Evolutionary conservation across 2,329 filamentous ascomycete species (phyloP).

Genomic region (Fusarium paranaense): DNA sequence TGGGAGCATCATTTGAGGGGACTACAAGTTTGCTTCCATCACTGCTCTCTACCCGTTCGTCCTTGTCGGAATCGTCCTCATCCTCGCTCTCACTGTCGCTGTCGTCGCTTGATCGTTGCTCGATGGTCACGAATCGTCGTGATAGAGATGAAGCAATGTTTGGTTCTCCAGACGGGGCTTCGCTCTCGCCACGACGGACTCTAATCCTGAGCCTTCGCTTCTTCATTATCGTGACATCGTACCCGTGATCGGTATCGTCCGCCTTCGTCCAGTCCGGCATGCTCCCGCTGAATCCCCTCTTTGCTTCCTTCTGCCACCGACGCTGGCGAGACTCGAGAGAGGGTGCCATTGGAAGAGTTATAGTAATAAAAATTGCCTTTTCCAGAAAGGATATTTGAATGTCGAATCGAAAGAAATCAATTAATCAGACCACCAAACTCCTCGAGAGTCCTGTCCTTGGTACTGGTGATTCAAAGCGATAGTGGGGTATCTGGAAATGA

Average conservation of each 20-base stretch:
- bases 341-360: conserved; percentile 23
- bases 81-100: conserved; percentile 13
- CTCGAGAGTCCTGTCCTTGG: conserved; percentile 6
- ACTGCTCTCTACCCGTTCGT: neutral
- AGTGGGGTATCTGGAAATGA: conserved; percentile 27
- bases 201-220: conserved; percentile 20
- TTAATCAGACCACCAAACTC: conserved; percentile 14
- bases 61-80: neutral
- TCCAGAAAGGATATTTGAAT: neutral
- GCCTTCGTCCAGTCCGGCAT: conserved; percentile 44
- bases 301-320: conserved; percentile 36
- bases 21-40: conserved; percentile 5
- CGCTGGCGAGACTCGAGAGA: conserved; percentile 19
- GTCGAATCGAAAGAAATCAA: neutral
- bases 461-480: conserved; percentile 17
- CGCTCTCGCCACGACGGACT: conserved; percentile 13
- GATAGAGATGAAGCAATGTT: conserved; percentile 14
- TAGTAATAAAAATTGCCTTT: neutral
- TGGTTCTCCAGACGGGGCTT: conserved; percentile 9
- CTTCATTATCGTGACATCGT: conserved; percentile 34
- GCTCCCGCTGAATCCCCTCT: conserved; percentile 25
- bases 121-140: neutral
- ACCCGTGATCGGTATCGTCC: conserved; percentile 39
- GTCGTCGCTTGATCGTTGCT: conserved; percentile 4
- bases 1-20: conserved; percentile 1